Base-by-base conservation (phyloP, 257 asterid genomes). In the Mitragyna speciosa region DNA sequence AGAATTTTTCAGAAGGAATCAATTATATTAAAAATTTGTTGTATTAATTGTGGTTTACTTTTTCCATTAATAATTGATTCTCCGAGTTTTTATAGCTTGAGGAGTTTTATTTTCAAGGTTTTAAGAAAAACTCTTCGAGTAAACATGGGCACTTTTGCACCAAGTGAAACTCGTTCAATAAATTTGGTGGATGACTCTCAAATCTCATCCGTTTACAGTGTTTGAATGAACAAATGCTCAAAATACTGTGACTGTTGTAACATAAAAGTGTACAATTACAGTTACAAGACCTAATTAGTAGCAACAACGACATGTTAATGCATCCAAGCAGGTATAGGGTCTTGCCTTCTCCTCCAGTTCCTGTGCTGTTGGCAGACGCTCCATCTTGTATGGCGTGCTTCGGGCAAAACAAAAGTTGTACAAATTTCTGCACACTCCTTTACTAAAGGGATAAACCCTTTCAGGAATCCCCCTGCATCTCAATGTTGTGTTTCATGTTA, bases 381-480 rank as follows among this genome's bases (percentile, higher is more conserved):
- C 98, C 92, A 91, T 59, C 76, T 88, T 87, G 86, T 87, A 84
- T 78, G 64, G 82, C 86, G 89, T 80, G 78, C 86, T 87, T 47
- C 83, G 61, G 63, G 88, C 85, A 82, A 88, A 94, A 73, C 99
- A 96, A 83, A 89, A 88, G 26, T 88, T 31, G 79, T 86, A 88
- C 91, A 96, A 67, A 85, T 96, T 96, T 86, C 97, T 84, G 92
- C 99, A 88, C 73, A 93, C 80, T 79, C 99, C 99, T 84, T 87
- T 83, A 74, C 85, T 92, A 87, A 96, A 96, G 69, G 99, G 99
- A 86, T 86, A 89, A 61, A 96, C 95, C 82, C 99, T 90, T 87
- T 92, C 96, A 19, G 98, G 97, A 75, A 92, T 80, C 64, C 88
- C 92, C 94, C 99, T 95, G 89, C 78, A 87, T 64, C 49, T 79